Evolutionary conservation across 306 rosid species (phyloP).

Genomic region (Rosa lucieae): DNA sequence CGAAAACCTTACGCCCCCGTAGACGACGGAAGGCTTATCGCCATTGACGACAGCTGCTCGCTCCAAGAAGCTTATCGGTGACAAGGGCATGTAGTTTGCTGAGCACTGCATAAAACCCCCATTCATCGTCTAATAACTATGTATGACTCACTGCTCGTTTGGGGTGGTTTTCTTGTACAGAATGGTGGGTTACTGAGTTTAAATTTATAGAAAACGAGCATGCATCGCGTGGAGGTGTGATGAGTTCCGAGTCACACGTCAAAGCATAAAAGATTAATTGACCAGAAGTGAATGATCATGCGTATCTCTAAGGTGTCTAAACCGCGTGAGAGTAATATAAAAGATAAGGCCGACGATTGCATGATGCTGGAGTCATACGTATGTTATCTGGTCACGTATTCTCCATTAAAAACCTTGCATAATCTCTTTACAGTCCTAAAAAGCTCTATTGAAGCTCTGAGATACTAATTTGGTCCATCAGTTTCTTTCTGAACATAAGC

Average conservation of each 20-base stretch:
- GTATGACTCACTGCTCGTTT: neutral
- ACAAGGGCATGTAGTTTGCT: constrained; percentile 39
- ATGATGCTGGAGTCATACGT: neutral
- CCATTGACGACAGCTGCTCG: constrained; percentile 47
- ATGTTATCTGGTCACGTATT: neutral
- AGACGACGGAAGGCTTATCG: constrained; percentile 44
- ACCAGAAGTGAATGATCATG: neutral
- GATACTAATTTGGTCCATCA: too few relatives aligned
- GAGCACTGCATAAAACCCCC: constrained; percentile 28
- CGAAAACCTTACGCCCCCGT: constrained; percentile 34
- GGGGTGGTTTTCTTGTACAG: neutral
- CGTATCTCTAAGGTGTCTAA: neutral
- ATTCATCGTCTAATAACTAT: neutral
- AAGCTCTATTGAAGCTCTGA: neutral
- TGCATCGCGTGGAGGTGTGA: neutral
- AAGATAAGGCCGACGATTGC: neutral
- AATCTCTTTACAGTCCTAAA: neutral
- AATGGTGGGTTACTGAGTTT: neutral
- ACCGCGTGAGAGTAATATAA: constrained; percentile 2
- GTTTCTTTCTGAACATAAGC: too few relatives aligned
- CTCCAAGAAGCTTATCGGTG: constrained; percentile 65
- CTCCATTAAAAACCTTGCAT: neutral
- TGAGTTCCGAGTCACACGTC: neutral
- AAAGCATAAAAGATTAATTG: neutral
- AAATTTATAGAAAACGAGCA: neutral